Base-by-base conservation (phyloP, 73 alveolate species). In the Breviolum minutum region DNA sequence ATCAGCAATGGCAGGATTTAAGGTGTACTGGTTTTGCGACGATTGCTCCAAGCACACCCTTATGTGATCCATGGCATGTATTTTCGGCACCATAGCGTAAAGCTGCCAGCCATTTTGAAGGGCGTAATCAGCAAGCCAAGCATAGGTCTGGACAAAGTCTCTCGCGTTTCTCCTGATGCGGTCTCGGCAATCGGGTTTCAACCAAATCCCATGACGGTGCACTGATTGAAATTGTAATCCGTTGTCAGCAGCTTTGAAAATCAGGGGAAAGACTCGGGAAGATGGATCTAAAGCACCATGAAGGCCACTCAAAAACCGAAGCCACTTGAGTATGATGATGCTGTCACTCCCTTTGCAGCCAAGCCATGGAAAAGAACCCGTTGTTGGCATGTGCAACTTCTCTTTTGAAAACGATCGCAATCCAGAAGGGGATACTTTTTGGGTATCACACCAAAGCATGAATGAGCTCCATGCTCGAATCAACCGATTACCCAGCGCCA, bases 191-290 rank as follows among this genome's bases (percentile, higher is more conserved):
- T 16, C 12, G 4, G 40, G 60, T 5, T 4, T 10, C 96, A 89
- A 40, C 96, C 84, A 89, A 0, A 40, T 32, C 16, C 86, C 80
- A 19, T 89, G 96, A 4, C 87, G 54, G 7, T 89, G 96, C 16
- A 89, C 48, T 22, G 74, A 40, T 11, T 89, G 96, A 13, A 73
- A 68, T 4, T 7, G 32, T 26, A 24, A 17, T 10, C 80, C 64
- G 8, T 61, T 61, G 2, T 60, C 96, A 68, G 73, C 10, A 6
- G 40, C 19, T 7, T 73, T 20, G 10, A 10, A 32, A 20, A 73
- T 32, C 32, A 73, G 22, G 8, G 82, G 40, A 73, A 73, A 73
- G n/a, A 73, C 8, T 16, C 48, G n/a, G 10, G 19, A 13, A 20
- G 82, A 16, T 13, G 82, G 19, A 32, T 73, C 32, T 73, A 32